Conservation (phyloP, 2,329 filamentous ascomycete genomes). For the Balansia obtecta region DNA sequence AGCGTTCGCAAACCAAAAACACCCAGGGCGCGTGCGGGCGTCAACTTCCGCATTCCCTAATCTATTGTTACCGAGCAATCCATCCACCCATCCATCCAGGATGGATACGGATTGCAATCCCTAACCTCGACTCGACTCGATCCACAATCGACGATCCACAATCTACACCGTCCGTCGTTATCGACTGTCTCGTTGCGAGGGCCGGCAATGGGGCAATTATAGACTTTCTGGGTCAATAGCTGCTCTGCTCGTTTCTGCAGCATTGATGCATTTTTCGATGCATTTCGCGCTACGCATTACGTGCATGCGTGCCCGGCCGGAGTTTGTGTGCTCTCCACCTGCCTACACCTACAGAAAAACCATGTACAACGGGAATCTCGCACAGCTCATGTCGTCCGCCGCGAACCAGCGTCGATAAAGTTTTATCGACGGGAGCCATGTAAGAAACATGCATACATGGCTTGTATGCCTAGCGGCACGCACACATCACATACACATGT, state of each 20-base stretch:
- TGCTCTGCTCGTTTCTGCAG: too few species aligned
- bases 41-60: not conserved
- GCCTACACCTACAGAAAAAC: not conserved
- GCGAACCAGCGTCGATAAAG: not conserved
- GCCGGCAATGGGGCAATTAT: not conserved
- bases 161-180: not conserved
- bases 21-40: not conserved
- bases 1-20: not conserved
- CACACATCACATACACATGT: not conserved
- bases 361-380: not conserved
- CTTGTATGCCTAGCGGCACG: too few species aligned
- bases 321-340: not conserved
- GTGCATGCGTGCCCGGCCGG: not conserved
- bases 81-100: too few species aligned
- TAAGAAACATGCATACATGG: too few species aligned
- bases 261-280: not conserved
- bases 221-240: not conserved
- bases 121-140: too few species aligned
- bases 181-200: constrained; percentile 1
- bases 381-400: not conserved
- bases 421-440: not conserved
- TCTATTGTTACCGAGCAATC: not conserved
- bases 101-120: too few species aligned
- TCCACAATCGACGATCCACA: not conserved
- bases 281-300: not conserved